phyloP scores from a whole-genome alignment of 805 yeast species.

The Sugiyamaella lignohabitans region DNA sequence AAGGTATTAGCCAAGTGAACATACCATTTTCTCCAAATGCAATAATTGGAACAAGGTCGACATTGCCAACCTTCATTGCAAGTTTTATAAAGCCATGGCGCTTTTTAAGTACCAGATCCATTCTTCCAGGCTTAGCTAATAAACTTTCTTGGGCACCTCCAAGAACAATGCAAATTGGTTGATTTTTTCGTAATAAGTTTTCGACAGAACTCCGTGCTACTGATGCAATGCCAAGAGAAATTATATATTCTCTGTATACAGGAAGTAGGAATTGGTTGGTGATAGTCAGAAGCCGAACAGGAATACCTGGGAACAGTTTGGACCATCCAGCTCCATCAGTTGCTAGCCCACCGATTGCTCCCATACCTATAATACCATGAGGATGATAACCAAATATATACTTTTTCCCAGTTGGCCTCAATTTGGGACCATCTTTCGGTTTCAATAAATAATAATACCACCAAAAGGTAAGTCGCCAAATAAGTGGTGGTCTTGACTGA shows the following conservation, averaged over 20 bases:
- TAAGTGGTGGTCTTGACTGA: constrained; percentile 2
- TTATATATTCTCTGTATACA: constrained; percentile 78
- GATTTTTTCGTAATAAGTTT: constrained; percentile 54
- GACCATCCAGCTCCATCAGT: constrained; percentile 75
- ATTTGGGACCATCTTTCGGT: constrained; percentile 41
- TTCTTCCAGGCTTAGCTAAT: constrained; percentile 50
- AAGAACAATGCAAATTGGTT: constrained; percentile 80
- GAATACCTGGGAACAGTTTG: constrained; percentile 74
- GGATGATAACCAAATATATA: constrained; percentile 94
- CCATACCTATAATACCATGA: constrained; percentile 91
- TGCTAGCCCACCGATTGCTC: constrained; percentile 77
- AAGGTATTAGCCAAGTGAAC: no score
- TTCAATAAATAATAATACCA: constrained; percentile 17
- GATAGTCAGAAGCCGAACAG: constrained; percentile 68
- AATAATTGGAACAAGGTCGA: constrained; percentile 76
- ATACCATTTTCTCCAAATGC: constrained; percentile 78
- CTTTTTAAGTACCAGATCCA: constrained; percentile 64
- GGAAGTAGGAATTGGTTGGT: constrained; percentile 81
- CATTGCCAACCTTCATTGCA: constrained; percentile 75
- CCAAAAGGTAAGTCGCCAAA: constrained; percentile 19
- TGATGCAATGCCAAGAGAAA: constrained; percentile 76
- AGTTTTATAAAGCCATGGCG: constrained; percentile 85
- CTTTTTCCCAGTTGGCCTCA: constrained; percentile 31
- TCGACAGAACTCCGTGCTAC: constrained; percentile 71
- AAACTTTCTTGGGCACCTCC: constrained; percentile 95